Percentiles rank a stretch among this genome's conserved stretches.
phyloP scores from a whole-genome alignment of 768 basidiomycete species.

The Clathrus columnatus region DNA sequence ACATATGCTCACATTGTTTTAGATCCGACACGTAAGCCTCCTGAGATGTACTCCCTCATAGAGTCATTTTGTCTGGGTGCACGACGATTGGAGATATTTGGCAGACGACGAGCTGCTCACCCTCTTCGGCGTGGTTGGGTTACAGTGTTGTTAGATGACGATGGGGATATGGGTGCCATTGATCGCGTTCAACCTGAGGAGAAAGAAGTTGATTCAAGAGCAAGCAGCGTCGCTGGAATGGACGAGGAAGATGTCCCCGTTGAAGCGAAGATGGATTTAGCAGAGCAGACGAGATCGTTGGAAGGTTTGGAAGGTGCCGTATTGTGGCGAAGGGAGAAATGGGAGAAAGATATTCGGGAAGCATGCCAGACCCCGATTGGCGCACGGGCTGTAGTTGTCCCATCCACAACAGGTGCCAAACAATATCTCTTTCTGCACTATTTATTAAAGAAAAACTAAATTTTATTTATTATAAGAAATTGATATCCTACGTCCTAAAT shows the following conservation, averaged over 20 bases:
- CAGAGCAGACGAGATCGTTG: constrained; percentile 11
- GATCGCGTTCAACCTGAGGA: constrained; percentile 24
- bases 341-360: constrained; percentile 55
- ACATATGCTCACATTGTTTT: not conserved
- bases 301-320: constrained; percentile 28
- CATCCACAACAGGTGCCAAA: constrained; percentile 45
- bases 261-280: constrained; percentile 1
- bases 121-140: constrained; percentile 87
- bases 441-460: constrained; percentile 7
- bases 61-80: constrained; percentile 97
- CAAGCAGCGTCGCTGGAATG: constrained; percentile 23
- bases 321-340: constrained; percentile 51
- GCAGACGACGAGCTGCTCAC: constrained; percentile 35
- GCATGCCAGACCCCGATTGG: constrained; percentile 31
- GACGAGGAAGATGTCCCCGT: constrained; percentile 31
- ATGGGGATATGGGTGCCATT: constrained; percentile 41
- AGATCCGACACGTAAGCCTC: constrained; percentile 83
- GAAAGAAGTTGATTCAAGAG: constrained; percentile 20
- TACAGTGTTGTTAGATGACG: constrained; percentile 62
- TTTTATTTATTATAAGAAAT: constrained; percentile 43
- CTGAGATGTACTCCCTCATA: constrained; percentile 91
- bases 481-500: constrained; percentile 78
- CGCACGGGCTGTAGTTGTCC: constrained; percentile 50
- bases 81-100: constrained; percentile 86
- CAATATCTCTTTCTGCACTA: constrained; percentile 9